These are phyloP conservation scores for Collariella sp. DNA, from an alignment of 495 filamentous ascomycete genomes.

Conservation along the genomic window DNA sequence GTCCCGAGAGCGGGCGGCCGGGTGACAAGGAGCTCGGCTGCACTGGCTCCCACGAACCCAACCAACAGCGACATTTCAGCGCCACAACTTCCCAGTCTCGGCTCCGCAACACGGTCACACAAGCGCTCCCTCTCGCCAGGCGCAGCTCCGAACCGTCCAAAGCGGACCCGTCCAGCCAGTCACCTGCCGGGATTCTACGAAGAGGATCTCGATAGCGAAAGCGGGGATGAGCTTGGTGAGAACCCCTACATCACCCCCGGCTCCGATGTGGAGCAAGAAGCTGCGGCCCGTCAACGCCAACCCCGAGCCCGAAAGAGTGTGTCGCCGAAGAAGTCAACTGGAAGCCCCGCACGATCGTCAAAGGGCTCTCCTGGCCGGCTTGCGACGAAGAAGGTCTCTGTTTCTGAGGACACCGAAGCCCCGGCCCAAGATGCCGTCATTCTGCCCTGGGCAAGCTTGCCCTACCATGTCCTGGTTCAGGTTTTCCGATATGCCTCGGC, in stretches of 20 bases:
- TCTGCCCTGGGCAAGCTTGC: slow-evolving; percentile 61
- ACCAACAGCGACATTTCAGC: neutral
- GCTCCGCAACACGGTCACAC: neutral
- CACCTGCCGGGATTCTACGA: slow-evolving; percentile 21
- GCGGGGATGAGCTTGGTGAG: slow-evolving; percentile 3
- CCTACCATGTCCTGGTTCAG: slow-evolving; percentile 60
- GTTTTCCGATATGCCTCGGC: slow-evolving; percentile 59
- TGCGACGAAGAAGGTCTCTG: neutral
- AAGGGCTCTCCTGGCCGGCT: neutral
- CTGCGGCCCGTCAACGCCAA: neutral
- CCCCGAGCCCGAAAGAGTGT: neutral
- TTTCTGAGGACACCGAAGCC: neutral
- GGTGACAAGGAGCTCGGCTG: slow-evolving; percentile 19
- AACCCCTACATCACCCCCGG: slow-evolving; percentile 1
- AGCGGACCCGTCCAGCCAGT: slow-evolving; percentile 14
- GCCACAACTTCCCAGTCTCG: neutral
- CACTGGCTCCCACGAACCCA: neutral
- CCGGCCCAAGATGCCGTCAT: slow-evolving; percentile 26
- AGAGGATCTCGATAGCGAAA: slow-evolving; percentile 14
- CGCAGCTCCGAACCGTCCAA: slow-evolving; percentile 1
- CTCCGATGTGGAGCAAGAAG: slow-evolving; percentile 3
- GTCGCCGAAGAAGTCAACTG: neutral
- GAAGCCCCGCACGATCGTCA: neutral
- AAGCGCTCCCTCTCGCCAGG: slow-evolving; percentile 8
- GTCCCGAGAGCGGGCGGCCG: slow-evolving; percentile 10